phyloP scores from a whole-genome alignment of 1,284 basidiomycete species.

The Sporisorium reilianum region DNA sequence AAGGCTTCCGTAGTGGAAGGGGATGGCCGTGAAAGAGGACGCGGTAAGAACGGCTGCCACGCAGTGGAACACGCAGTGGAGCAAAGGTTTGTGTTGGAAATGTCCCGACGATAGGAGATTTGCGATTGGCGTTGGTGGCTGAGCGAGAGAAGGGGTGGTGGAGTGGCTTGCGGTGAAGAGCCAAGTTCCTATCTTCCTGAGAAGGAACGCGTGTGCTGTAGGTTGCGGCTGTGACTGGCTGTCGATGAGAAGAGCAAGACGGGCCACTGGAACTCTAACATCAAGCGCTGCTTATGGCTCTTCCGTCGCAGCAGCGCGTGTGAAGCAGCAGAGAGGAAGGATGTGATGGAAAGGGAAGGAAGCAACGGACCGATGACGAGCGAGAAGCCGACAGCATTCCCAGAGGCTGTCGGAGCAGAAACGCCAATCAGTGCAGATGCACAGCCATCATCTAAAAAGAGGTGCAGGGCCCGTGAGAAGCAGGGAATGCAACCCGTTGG shows the following conservation, averaged over 20 bases:
- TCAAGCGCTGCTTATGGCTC: conserved; percentile 3
- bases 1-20: not conserved
- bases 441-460: not conserved
- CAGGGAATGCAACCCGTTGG: too few species aligned
- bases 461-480: too few species aligned
- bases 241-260: not conserved
- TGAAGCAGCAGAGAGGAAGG: too few species aligned
- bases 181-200: conserved; percentile 21
- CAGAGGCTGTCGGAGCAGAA: not conserved
- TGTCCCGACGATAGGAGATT: not conserved
- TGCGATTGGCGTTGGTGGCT: conserved; percentile 5
- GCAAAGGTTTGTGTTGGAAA: not conserved
- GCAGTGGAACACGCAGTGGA: conserved; percentile 3
- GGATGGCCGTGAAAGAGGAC: not conserved
- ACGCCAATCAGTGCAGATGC: not conserved
- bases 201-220: conserved; percentile 7
- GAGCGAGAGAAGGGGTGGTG: conserved; percentile 4
- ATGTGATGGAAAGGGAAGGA: not conserved
- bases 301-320: not conserved
- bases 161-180: conserved; percentile 5
- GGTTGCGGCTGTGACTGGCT: not conserved
- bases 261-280: not conserved
- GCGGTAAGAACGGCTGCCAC: not conserved
- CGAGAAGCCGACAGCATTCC: not conserved
- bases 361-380: not conserved